Evolutionary conservation across 2,329 filamentous ascomycete genomes (phyloP).

Genomic region (Aspergillus novofumigatus): DNA sequence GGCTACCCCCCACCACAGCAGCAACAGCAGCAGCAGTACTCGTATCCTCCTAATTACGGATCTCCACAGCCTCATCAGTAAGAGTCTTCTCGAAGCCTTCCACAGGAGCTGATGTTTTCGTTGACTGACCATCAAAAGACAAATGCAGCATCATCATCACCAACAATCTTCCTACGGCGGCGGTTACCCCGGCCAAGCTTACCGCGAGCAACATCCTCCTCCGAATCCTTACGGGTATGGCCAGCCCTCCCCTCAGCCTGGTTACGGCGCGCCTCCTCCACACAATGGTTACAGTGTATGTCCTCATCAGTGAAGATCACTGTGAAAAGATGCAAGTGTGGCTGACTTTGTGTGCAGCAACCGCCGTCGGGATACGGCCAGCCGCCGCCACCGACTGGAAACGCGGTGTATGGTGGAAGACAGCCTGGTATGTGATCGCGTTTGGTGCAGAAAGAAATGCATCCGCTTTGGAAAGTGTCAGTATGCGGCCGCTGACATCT

Average conservation of each 20-base stretch:
- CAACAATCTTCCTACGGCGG: conserved; percentile 31
- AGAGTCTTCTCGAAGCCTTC: conserved; percentile 18
- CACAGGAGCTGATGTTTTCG: conserved; percentile 5
- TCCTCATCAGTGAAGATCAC: conserved; percentile 4
- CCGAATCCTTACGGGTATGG: conserved; percentile 41
- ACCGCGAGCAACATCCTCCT: conserved; percentile 39
- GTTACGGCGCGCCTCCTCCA: conserved; percentile 27
- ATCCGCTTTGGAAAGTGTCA: neutral
- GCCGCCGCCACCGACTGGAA: conserved; percentile 33
- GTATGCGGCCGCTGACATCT: conserved; percentile 3
- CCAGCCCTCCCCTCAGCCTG: conserved; percentile 40
- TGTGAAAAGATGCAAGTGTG: neutral
- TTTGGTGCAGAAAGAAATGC: neutral
- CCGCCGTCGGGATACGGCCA: conserved; percentile 29
- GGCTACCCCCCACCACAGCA: conserved; percentile 51
- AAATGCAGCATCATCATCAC: conserved; percentile 30
- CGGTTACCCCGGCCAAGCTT: conserved; percentile 36
- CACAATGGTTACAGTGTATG: conserved; percentile 37
- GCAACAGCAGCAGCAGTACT: conserved; percentile 14
- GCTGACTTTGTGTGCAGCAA: conserved; percentile 17
- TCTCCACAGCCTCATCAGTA: conserved; percentile 40
- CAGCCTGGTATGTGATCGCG: conserved; percentile 32
- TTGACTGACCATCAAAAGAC: conserved; percentile 15
- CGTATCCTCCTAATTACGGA: conserved; percentile 32
- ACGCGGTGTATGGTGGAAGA: conserved; percentile 34